Base-by-base conservation (phyloP, 805 yeast species). In the Cyberlindnera mycetangii region DNA sequence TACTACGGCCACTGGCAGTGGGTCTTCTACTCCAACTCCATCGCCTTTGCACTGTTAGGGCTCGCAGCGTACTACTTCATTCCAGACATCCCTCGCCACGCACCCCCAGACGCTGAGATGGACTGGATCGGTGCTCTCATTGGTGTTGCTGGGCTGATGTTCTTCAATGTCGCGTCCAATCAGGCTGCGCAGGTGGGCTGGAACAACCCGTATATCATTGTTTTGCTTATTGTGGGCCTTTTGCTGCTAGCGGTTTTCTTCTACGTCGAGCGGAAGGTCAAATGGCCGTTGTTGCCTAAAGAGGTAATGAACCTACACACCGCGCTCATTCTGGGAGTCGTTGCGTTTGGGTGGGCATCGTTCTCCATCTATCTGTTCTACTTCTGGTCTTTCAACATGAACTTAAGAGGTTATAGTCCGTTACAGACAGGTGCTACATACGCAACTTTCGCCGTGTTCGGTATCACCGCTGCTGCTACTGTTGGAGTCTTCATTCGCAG, bases 101-200 rank as follows among this genome's bases (percentile, higher is more conserved):
- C 53, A 16, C 44, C 49, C 16, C 50, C 45, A 17, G 50, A 51
- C n/a, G 50, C 42, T 4, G 44, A 39, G 8, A 72, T 78, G 64
- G 83, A 79, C 55, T 69, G 72, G 65, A 45, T 62, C 7, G 89
- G 89, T n/a, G 67, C 83, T 0, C 15, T 65, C 0, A 47, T 77
- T 12, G 90, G 87, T 4, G 74, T 85, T 5, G 45, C 65, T 6
- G 88, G 87, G 0, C 61, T 86, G 38, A 70, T 83, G 3, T 58
- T 85, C 27, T 69, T 86, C 59, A 84, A 81, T 52, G 79, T 85
- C 58, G 78, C 78, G 2, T 79, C 88, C 79, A 85, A 82, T 54
- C 89, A 86, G 59, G 92, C 85, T 3, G 87, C 92, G 0, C 71
- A 75, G 5, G 82, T 68, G 3, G 88, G 90, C 17, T 85, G 92